Percentiles rank a stretch among this genome's conserved stretches.
Evolutionary conservation across 306 rosid genomes (phyloP).

Genomic region (Begonia loranthoides): DNA sequence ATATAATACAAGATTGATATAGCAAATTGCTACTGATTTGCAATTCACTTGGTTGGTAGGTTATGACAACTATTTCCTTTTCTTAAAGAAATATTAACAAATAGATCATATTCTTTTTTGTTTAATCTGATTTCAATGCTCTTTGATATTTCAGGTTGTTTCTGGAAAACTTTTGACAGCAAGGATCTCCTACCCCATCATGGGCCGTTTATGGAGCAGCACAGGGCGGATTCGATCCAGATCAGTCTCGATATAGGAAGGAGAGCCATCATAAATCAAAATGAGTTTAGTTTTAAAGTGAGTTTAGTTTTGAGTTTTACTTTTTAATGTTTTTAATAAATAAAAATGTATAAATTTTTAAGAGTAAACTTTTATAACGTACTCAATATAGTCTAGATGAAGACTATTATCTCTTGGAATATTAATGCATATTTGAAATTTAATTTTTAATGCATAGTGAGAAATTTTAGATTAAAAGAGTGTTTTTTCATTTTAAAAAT

Average conservation of each 20-base stretch:
- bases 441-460: too few species aligned
- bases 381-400: too few species aligned
- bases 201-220: conserved; percentile 92
- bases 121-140: conserved; percentile 6
- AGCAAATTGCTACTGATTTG: too few species aligned
- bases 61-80: neutral
- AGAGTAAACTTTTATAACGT: too few species aligned
- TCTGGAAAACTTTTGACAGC: conserved; percentile 66
- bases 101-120: neutral
- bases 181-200: conserved; percentile 67
- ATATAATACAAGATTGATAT: too few species aligned
- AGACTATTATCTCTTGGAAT: too few species aligned
- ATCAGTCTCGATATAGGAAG: conserved; percentile 60
- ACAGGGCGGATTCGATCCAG: conserved; percentile 93
- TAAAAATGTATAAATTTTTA: too few species aligned
- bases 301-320: too few species aligned
- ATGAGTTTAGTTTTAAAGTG: conserved; percentile 18
- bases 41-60: conserved; percentile 61
- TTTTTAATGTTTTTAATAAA: too few species aligned
- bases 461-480: too few species aligned
- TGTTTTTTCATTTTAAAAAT: too few species aligned
- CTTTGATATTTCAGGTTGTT: conserved; percentile 58
- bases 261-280: conserved; percentile 78
- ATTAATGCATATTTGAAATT: too few species aligned
- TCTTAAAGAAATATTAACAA: conserved; percentile 4